Base-by-base conservation (phyloP, 441 rosid genomes). In the Aleurites moluccanus region DNA sequence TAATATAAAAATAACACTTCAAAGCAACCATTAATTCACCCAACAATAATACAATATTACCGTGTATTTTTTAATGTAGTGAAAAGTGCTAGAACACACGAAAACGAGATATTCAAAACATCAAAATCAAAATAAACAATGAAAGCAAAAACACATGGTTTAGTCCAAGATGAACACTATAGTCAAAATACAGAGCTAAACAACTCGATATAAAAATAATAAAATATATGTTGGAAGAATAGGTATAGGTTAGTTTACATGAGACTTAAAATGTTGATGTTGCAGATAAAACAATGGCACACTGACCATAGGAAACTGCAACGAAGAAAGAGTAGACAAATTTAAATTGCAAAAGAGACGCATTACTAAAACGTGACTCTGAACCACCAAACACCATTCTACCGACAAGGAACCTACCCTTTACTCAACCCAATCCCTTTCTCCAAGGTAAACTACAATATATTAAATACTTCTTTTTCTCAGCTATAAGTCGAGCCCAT, bases 291-390 rank as follows among this genome's bases (percentile, higher is more conserved):
- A 59, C 2, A 81, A 52, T 23, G 60, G 68, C 70, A 44, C 28
- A 15, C 69, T n/a, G 57, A 47, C 64, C 78, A 55, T 25, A 67
- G 67, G 81, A 83, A 77, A 47, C 64, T 78, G 72, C 64, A 33
- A 73, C 61, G 73, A 80, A 73, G 59, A 63, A 45, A 27, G 44
- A 10, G 67, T 14, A 50, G 10, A 18, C 14, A 68, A 47, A 70
- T 21, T 42, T 38, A 57, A 47, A 30, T 27, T 5, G 35, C 33
- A 35, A 25, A 63, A 64, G 20, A 38, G 40, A 28, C 38, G 13
- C 28, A 68, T 38, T 20, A 21, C 72, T 30, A 77, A 74, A 77
- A 68, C 67, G 60, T 75, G 67, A 44, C 59, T 60, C 53, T 23
- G 10, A 47, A 9, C 69, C 47, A 59, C 69, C 15, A 10, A 47